These are phyloP conservation scores for Neurospora sp. DNA, from an alignment of 2,329 filamentous ascomycete species.

Conservation along the genomic window DNA sequence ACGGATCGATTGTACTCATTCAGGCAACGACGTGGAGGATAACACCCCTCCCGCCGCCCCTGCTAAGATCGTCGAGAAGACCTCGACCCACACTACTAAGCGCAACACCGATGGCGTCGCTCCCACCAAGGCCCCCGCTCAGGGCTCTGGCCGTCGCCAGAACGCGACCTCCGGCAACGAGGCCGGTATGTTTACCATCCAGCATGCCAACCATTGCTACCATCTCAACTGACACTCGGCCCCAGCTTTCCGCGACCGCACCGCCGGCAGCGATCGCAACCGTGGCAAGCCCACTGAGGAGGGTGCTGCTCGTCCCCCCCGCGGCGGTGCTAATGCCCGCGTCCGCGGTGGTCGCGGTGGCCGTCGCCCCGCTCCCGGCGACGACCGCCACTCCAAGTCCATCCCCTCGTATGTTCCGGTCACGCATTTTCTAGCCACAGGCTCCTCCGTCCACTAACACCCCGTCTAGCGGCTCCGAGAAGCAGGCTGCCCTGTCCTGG, in stretches of 20 bases:
- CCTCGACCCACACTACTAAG: constrained; percentile 63
- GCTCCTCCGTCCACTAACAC: constrained; percentile 14
- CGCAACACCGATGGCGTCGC: constrained; percentile 73
- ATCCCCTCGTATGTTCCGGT: constrained; percentile 33
- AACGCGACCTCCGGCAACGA: constrained; percentile 62
- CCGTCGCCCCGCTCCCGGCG: constrained; percentile 40
- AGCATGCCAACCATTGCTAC: constrained; percentile 4
- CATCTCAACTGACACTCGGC: constrained; percentile 10
- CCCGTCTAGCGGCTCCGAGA: constrained; percentile 60
- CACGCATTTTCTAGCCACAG: neutral
- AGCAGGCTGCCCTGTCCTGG: constrained; percentile 85
- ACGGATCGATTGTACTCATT: constrained; percentile 13
- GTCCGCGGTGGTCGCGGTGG: constrained; percentile 50
- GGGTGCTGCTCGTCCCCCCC: constrained; percentile 41
- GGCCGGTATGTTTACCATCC: constrained; percentile 56
- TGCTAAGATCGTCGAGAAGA: constrained; percentile 84
- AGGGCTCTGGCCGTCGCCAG: constrained; percentile 37
- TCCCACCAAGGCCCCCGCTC: constrained; percentile 35
- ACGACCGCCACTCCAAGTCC: constrained; percentile 46
- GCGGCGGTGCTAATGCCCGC: constrained; percentile 55
- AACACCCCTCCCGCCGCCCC: constrained; percentile 68
- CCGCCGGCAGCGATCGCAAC: constrained; percentile 73
- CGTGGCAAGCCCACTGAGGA: constrained; percentile 70
- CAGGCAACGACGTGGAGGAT: constrained; percentile 54
- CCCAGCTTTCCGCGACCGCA: constrained; percentile 80